Conservation (phyloP, 345 rosid genomes). For the Melastoma malabathricum region DNA sequence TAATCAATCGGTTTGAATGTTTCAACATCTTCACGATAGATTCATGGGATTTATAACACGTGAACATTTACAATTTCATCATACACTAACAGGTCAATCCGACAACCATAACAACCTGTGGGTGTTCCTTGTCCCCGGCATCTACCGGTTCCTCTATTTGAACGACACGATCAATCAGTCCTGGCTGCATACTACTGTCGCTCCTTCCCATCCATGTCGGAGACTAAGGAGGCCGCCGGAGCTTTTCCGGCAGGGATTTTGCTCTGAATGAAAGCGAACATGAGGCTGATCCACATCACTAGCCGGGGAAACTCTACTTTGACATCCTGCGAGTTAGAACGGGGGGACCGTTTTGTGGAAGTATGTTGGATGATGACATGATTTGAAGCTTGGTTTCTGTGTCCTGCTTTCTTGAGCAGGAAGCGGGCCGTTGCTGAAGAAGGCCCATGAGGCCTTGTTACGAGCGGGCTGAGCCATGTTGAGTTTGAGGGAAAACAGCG, state of each 20-base stretch:
- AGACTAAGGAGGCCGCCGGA: constrained; percentile 3
- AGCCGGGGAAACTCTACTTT: constrained; percentile 16
- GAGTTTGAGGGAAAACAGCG: constrained; percentile 21
- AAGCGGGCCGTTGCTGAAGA: constrained; percentile 28
- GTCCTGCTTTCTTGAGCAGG: constrained; percentile 19
- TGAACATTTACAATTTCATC: no score
- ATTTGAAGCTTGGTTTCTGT: not conserved
- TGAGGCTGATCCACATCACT: constrained; percentile 55
- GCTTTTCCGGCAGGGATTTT: constrained; percentile 13
- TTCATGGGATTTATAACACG: no score
- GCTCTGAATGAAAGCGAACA: constrained; percentile 40
- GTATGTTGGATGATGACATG: not conserved
- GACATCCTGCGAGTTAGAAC: not conserved
- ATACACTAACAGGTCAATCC: not conserved
- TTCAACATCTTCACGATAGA: no score
- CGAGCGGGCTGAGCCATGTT: constrained; percentile 24
- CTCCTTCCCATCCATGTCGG: constrained; percentile 40
- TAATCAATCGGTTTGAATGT: no score
- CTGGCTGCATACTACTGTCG: constrained; percentile 71
- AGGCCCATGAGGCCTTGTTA: constrained; percentile 37
- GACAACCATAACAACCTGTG: constrained; percentile 18
- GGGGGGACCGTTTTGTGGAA: not conserved
- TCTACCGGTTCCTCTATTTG: constrained; percentile 30
- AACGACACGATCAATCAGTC: constrained; percentile 47
- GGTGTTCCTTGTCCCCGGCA: constrained; percentile 31